Percentiles rank a stretch among this genome's conserved stretches.
Conservation (phyloP, 148 eudicot genomes). For the Linanthus parryae region DNA sequence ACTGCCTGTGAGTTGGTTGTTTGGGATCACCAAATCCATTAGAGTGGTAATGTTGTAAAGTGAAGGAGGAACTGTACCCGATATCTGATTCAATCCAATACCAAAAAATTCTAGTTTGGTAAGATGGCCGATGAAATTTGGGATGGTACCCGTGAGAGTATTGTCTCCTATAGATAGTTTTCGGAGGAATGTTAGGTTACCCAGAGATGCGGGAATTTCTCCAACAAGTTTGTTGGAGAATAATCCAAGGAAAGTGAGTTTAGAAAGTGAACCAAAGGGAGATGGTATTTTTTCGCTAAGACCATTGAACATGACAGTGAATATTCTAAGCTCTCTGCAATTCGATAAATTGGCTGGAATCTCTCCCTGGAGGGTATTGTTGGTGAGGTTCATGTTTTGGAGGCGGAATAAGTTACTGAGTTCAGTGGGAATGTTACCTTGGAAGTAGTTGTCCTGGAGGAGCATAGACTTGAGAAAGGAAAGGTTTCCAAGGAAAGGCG, state of each 20-base stretch:
- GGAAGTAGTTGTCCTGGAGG: neutral
- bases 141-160: neutral
- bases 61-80: conserved; percentile 3
- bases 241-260: neutral
- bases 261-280: neutral
- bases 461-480: neutral
- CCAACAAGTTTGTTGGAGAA: conserved; percentile 1
- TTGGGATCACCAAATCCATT: no score
- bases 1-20: no score
- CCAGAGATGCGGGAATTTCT: conserved; percentile 7
- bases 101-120: neutral
- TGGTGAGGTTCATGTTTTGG: neutral
- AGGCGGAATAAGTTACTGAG: neutral
- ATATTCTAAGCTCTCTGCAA: neutral
- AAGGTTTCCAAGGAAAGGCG: neutral
- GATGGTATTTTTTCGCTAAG: conserved; percentile 2
- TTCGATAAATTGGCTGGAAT: conserved; percentile 4
- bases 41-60: conserved; percentile 6
- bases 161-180: neutral
- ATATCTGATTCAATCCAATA: neutral
- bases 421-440: conserved; percentile 10
- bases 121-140: neutral
- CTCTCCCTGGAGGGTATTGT: conserved; percentile 12
- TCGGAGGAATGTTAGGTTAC: conserved; percentile 7
- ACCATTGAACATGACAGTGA: neutral